Conservation (phyloP, 169 alveolate genomes). For the Eimeria tenella region DNA sequence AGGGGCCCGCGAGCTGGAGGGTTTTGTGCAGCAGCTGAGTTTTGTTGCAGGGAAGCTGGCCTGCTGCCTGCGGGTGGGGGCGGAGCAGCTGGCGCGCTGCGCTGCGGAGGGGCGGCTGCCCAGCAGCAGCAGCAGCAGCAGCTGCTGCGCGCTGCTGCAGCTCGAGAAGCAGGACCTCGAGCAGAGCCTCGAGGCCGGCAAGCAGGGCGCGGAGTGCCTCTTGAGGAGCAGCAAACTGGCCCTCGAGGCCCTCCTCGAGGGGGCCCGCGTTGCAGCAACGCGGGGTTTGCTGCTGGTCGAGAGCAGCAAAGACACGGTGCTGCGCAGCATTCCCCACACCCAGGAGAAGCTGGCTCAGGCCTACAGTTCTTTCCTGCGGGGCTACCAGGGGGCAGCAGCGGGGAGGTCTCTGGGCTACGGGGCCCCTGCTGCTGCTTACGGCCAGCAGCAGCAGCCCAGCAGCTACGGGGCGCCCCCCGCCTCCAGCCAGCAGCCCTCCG, state of each 20-base stretch:
- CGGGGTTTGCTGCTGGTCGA: not conserved
- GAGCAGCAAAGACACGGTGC: not conserved
- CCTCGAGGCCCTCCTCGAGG: constrained; percentile 8
- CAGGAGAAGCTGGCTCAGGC: constrained; percentile 39
- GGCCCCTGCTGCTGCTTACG: not conserved
- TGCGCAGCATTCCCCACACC: constrained; percentile 1
- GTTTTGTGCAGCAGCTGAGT: constrained; percentile 18
- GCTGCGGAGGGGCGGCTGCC: constrained; percentile 1
- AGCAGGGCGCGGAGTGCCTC: constrained; percentile 27
- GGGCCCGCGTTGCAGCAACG: constrained; percentile 1
- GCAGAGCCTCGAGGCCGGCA: constrained; percentile 20
- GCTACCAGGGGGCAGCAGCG: not conserved
- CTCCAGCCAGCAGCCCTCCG: not conserved
- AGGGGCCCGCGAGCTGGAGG: constrained; percentile 25
- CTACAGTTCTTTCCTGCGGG: constrained; percentile 18
- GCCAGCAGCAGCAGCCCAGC: not conserved
- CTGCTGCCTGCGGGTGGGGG: constrained; percentile 28
- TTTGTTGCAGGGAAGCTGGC: constrained; percentile 19
- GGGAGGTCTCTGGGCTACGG: not conserved
- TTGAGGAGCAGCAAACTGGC: not conserved
- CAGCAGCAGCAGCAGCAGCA: not conserved
- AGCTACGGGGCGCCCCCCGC: constrained; percentile 42
- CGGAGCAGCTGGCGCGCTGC: constrained; percentile 16
- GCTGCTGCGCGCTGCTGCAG: not conserved
- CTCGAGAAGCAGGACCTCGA: not conserved